Base-by-base conservation (phyloP, 129 eudicot species). In the Flaveria robusta region DNA sequence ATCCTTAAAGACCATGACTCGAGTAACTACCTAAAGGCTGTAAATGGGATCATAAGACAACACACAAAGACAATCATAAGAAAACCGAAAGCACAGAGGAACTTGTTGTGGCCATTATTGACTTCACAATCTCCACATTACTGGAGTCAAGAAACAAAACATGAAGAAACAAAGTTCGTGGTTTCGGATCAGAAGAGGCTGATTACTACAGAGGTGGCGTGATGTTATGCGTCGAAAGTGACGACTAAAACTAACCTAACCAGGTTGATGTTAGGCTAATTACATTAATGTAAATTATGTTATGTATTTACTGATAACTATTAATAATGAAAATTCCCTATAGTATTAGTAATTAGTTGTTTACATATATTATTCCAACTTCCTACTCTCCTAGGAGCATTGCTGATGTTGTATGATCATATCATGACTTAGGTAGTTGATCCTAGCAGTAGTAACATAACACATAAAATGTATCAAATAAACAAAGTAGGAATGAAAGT, bases 1-100 rank as follows among this genome's bases (percentile, higher is more conserved):
- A 91, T 94, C 47, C 77, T 84, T 2, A 84, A 97, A 79, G 96
- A 94, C 88, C 98, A 94, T 42, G 97, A 94, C 76, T 88, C 96
- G 13, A 91, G 93, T 87, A 90, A 90, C 90, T 94, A 94, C 75
- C 67, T 88, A 8, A 90, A 88, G 83, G 96, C 97, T 4, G 82
- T 93, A 39, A 88, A 88, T 37, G 88, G 86, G 23, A 91, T 88
- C 76, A 86, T 90, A 66, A 82, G 92, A 65, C 86, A 85, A 49
- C 85, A 87, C 15, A 88, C 87, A 39, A 86, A 85, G 78, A 24
- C 31, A 6, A 79, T 55, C 10, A 58, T 52, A 51, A 82, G 70
- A 71, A 80, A 80, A 43, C 84, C 79, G 0, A 84, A 74, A 72
- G 80, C 77, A 71, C 81, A 86, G 55, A 82, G 90, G 76, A 84